Evolutionary conservation across 176 grass and related monocot species (phyloP).

Genomic region (Ampelocalamus luodianensis): DNA sequence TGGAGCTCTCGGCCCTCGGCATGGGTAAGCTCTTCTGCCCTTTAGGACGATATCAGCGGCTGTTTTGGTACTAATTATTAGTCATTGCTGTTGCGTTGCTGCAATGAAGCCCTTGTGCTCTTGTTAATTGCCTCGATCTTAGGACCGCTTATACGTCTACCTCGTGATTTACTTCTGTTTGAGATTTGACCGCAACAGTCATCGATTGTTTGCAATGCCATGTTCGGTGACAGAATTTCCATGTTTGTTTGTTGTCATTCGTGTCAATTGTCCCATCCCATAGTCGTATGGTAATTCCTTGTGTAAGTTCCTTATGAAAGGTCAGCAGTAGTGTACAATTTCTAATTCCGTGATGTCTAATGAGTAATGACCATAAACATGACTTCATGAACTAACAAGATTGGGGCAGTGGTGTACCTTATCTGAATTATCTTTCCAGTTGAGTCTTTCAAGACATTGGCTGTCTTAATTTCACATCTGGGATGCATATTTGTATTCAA

Average conservation of each 20-base stretch:
- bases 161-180: background rate
- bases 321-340: background rate
- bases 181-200: background rate
- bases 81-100: background rate
- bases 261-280: background rate
- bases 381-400: background rate
- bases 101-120: background rate
- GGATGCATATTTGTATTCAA: background rate
- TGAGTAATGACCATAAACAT: background rate
- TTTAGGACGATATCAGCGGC: background rate
- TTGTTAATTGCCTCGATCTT: background rate
- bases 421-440: background rate
- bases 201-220: background rate
- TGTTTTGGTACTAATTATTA: background rate
- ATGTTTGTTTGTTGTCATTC: constrained; percentile 11
- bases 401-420: background rate
- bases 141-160: background rate
- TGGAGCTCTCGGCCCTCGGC: constrained; percentile 93
- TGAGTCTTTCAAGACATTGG: background rate
- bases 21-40: constrained; percentile 66
- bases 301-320: background rate
- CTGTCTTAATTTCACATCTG: background rate
- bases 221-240: background rate
- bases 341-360: background rate
- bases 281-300: background rate